Evolutionary conservation across 2,329 filamentous ascomycete species (phyloP), one percentile per base, ranked within the genome.

Genomic region (Colletotrichum sp.): DNA sequence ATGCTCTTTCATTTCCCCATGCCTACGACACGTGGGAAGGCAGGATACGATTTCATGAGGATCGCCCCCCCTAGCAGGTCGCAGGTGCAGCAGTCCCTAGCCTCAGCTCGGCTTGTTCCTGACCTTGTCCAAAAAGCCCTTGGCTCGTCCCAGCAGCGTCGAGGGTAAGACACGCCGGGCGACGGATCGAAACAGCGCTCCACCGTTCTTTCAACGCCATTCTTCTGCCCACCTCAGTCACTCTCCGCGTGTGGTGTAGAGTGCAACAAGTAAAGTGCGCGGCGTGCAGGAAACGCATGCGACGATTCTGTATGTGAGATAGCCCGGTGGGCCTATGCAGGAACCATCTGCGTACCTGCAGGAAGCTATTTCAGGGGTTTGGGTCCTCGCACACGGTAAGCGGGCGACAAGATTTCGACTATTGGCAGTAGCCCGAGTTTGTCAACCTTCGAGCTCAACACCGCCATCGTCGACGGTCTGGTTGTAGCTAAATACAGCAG

Each of bases 1-100:
- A 74, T 76, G 74, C 71, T 76, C 59, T 73, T 24, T 70, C 68
- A 75, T 72, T 67, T 76, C 71, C 74, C 71, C 74, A 76, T 76
- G 64, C 71, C 34, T n/a, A 36, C 57, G 60, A 76, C 74, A 76
- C 74, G 74, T 76, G 74, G 73, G 52, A 69, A 24, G 36, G 66
- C 48, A 74, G 71, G 71, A 60, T 69, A 57, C 74, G 64, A 70
- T 68, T 74, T 74, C 71, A 76, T 76, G 28, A 76, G 59, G 74
- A 76, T 76, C 71, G 72, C 34, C 70, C 63, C 30, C 60, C 72
- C 32, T 67, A 55, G 72, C 36, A 75, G 61, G 18, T 67, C 43
- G 72, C 36, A 75, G 61, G 18, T 67, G 55, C 68, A 36, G 61
- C 61, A 67, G 63, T 55, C 21, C 72, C 68, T 72, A 72, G 68